Evolutionary conservation across 495 filamentous ascomycete genomes (phyloP).

Genomic region (Penicillium cosmopolitanum): DNA sequence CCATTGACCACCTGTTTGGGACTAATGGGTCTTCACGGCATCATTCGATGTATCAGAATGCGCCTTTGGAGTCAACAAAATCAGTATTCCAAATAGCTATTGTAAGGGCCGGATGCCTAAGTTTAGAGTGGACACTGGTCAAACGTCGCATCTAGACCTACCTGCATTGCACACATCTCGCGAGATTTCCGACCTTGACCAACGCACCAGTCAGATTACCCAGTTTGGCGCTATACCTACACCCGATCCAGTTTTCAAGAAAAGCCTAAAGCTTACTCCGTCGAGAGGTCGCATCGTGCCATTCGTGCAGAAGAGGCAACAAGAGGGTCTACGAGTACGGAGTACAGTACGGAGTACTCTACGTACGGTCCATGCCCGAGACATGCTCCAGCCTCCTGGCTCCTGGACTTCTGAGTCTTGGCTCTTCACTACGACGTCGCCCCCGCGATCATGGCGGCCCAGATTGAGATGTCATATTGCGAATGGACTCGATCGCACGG

Average conservation of each 20-base stretch:
- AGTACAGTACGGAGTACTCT: too few species aligned
- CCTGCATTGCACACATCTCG: background rate
- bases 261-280: constrained; percentile 4
- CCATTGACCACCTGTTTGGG: constrained; percentile 7
- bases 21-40: background rate
- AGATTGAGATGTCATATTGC: constrained; percentile 23
- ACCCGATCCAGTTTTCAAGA: background rate
- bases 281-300: background rate
- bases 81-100: background rate
- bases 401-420: background rate
- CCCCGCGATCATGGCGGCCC: constrained; percentile 13
- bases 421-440: background rate
- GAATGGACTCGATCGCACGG: constrained; percentile 24
- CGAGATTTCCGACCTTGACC: background rate
- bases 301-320: background rate
- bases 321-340: background rate
- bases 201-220: constrained; percentile 1
- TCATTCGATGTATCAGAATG: constrained; percentile 3
- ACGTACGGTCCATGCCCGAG: constrained; percentile 1
- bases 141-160: constrained; percentile 3
- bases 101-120: background rate
- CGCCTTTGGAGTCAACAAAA: background rate
- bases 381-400: background rate
- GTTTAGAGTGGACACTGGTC: constrained; percentile 1
- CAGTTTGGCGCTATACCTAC: background rate